Base-by-base conservation (phyloP, 2,329 filamentous ascomycete genomes). In the Metarhizium anisopliae region DNA sequence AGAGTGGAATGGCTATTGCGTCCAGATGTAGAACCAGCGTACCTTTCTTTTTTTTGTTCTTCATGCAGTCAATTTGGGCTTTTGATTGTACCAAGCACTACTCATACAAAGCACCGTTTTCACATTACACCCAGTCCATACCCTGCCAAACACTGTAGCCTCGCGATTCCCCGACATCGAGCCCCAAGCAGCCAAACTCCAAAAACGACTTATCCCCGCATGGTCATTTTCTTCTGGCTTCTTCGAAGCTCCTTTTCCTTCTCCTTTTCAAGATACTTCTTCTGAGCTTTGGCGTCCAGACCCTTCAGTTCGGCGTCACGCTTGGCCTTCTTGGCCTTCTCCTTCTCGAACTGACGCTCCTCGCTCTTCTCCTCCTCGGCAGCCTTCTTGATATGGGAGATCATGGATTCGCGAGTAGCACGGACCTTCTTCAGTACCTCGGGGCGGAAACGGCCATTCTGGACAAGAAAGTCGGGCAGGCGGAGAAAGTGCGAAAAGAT, bases 391-490 rank as follows among this genome's bases (percentile, higher is more conserved):
- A 99, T 84, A 75, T 88, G 88, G 67, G 82, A 81, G 64, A 89
- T 82, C 65, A 89, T 86, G 56, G 89, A 86, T 47, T 97, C 93
- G 60, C 94, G 90, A 38, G 85, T 86, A 59, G 77, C 77, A 66
- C 84, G 85, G 62, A 99, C 80, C 78, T 95, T 95, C 71, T 89
- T 89, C 69, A 87, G 75, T 38, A 96, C 91, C 77, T 97, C 90
- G 42, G 89, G 84, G 13, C 94, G 89, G 85, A 96, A 96, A 72
- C 90, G 92, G 11, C 84, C 92, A 30, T 74, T 74, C 55, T 83
- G 76, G 56, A 87, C 90, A 51, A 99, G 86, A 62, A 81, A 77
- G 69, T 99, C 94, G 45, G 90, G 81, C n/a, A 96, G 75, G 60
- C 89, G 87, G 55, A 96, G 72, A 77, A 94, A 95, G 73, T 88